A percentile compares a stretch with the other conserved stretches of the same genome.
Evolutionary conservation across 2,329 filamentous ascomycete genomes (phyloP).

Genomic region (Aspergillus phoenicis): DNA sequence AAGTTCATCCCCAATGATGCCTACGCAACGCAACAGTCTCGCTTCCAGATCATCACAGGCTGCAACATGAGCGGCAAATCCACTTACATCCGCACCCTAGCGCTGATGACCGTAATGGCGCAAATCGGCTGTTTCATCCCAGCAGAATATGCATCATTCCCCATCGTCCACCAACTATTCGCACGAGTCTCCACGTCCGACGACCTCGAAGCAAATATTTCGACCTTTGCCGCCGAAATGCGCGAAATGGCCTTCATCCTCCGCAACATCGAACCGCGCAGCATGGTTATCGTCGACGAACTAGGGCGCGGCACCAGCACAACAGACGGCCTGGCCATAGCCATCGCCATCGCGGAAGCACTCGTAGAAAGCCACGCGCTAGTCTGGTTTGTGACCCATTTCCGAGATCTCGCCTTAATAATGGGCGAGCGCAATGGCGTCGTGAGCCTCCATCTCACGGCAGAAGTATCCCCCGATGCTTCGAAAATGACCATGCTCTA

Average conservation of each 20-base stretch:
- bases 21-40: slow-evolving; percentile 75
- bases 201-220: slow-evolving; percentile 85
- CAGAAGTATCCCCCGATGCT: slow-evolving; percentile 61
- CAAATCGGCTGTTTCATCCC: slow-evolving; percentile 92
- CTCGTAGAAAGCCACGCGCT: slow-evolving; percentile 76
- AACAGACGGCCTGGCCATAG: slow-evolving; percentile 83
- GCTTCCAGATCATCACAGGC: slow-evolving; percentile 92
- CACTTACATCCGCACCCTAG: slow-evolving; percentile 86
- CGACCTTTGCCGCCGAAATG: slow-evolving; percentile 94
- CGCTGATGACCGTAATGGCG: slow-evolving; percentile 86
- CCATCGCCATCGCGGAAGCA: slow-evolving; percentile 85
- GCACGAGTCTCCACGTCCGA: slow-evolving; percentile 86
- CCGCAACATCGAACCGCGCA: slow-evolving; percentile 74
- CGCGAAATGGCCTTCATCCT: slow-evolving; percentile 92
- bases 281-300: slow-evolving; percentile 86
- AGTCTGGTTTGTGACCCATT: slow-evolving; percentile 95
- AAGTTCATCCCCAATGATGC: slow-evolving; percentile 87
- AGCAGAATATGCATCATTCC: slow-evolving; percentile 77
- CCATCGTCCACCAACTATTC: slow-evolving; percentile 81
- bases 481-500: slow-evolving; percentile 85
- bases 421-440: slow-evolving; percentile 76
- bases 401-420: slow-evolving; percentile 76
- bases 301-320: slow-evolving; percentile 89
- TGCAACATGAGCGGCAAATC: slow-evolving; percentile 99
- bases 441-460: slow-evolving; percentile 77